Conservation (phyloP, 2,329 filamentous ascomycete genomes). For the Teratosphaeria epicoccoides region DNA sequence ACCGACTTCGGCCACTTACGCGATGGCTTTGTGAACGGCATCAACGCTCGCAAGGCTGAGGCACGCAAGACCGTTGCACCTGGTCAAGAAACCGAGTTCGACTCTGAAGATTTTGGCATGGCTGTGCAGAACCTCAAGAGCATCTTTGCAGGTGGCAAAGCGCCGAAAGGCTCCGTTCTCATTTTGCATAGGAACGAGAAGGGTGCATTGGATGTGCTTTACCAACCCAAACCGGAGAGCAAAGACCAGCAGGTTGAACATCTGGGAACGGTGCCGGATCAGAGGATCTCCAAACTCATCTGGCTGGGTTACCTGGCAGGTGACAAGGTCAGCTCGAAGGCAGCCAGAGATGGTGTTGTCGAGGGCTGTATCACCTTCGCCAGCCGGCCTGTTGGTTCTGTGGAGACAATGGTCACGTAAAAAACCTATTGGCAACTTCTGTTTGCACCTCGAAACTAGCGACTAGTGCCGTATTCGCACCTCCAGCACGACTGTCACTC, state of each 20-base stretch:
- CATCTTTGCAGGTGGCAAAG: slow-evolving; percentile 66
- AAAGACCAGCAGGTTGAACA: slow-evolving; percentile 33
- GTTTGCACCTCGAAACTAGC: background rate
- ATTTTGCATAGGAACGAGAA: slow-evolving; percentile 56
- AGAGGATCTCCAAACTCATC: slow-evolving; percentile 66
- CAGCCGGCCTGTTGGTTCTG: slow-evolving; percentile 75
- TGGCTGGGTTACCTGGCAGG: slow-evolving; percentile 90
- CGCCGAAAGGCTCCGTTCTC: slow-evolving; percentile 71
- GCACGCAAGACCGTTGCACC: slow-evolving; percentile 34
- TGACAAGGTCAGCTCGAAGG: slow-evolving; percentile 74
- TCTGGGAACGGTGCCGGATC: slow-evolving; percentile 65
- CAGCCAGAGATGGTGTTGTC: slow-evolving; percentile 68
- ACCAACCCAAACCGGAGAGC: slow-evolving; percentile 40
- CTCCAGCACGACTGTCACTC: background rate
- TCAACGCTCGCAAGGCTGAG: slow-evolving; percentile 60
- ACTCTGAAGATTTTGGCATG: slow-evolving; percentile 65
- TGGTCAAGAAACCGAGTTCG: slow-evolving; percentile 39
- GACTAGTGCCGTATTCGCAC: no score
- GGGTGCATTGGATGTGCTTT: slow-evolving; percentile 59
- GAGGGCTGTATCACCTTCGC: slow-evolving; percentile 83
- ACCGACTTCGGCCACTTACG: slow-evolving; percentile 90
- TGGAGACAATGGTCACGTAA: slow-evolving; percentile 59
- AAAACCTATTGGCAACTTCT: background rate
- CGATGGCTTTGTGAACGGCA: slow-evolving; percentile 80
- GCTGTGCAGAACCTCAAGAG: slow-evolving; percentile 68